These are phyloP conservation scores for Zygosaccharomyces gambellarensis DNA, from an alignment of 805 yeast species.

Conservation along the genomic window DNA sequence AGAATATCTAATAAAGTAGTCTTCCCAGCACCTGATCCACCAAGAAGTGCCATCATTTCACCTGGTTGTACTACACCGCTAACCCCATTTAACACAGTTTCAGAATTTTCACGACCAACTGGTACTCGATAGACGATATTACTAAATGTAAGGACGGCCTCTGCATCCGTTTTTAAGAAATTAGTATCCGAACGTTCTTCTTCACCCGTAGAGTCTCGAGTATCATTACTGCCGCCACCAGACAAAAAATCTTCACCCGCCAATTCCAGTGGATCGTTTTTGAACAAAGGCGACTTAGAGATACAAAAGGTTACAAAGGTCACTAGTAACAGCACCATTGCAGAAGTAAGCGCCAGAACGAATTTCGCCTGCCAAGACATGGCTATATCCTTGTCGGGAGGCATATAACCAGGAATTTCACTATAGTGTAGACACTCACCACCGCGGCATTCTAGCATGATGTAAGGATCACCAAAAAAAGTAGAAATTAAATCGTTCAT, in stretches of 20 bases:
- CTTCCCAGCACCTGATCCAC: constrained; percentile 98
- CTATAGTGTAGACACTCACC: constrained; percentile 92
- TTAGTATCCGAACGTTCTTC: constrained; percentile 35
- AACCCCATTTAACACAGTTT: constrained; percentile 52
- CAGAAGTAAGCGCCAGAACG: constrained; percentile 38
- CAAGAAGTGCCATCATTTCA: constrained; percentile 92
- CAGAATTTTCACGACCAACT: constrained; percentile 9
- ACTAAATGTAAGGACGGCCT: constrained; percentile 73
- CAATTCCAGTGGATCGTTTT: constrained; percentile 25
- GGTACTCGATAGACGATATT: constrained; percentile 50
- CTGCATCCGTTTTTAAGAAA: constrained; percentile 49
- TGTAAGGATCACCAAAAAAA: constrained; percentile 93
- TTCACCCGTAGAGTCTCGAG: constrained; percentile 6
- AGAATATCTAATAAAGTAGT: constrained; percentile 88
- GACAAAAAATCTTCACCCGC: constrained; percentile 22
- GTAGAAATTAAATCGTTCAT: constrained; percentile 88
- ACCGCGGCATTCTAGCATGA: constrained; percentile 71
- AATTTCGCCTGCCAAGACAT: constrained; percentile 39
- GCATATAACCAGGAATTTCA: constrained; percentile 84
- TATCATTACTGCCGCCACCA: constrained; percentile 11
- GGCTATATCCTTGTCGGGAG: constrained; percentile 45
- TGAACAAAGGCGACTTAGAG: constrained; percentile 60
- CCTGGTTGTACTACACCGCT: constrained; percentile 82
- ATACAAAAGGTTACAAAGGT: constrained; percentile 40
- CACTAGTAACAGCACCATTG: constrained; percentile 35